A percentile compares a stretch with the other conserved stretches of the same genome.
Conservation (phyloP, 1,284 basidiomycete genomes). For the Phaffia rhodozyma region DNA sequence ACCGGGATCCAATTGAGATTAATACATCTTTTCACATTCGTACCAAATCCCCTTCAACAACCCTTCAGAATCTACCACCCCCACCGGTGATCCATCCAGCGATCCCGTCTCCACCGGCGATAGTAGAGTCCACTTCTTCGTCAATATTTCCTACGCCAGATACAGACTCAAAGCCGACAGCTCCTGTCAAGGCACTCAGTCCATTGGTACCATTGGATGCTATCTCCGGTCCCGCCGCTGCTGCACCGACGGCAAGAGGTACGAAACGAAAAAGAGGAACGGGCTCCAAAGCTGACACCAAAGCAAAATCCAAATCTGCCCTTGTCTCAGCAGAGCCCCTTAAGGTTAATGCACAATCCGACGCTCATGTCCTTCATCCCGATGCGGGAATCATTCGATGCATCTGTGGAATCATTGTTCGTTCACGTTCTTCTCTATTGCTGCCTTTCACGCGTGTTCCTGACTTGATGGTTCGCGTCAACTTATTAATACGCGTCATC, state of each 20-base stretch:
- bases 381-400: constrained; percentile 35
- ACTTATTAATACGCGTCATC: constrained; percentile 60
- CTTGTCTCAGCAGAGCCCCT: not conserved
- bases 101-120: too few relatives aligned
- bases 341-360: not conserved
- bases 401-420: constrained; percentile 32
- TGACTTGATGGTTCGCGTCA: not conserved
- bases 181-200: too few relatives aligned
- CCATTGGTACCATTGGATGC: too few relatives aligned
- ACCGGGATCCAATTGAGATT: too few relatives aligned
- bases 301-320: not conserved
- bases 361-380: constrained; percentile 30
- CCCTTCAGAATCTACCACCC: not conserved
- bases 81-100: not conserved
- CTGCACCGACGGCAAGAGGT: not conserved
- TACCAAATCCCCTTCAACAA: not conserved
- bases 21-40: too few relatives aligned
- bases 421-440: not conserved
- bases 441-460: not conserved
- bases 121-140: too few relatives aligned
- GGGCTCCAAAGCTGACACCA: not conserved
- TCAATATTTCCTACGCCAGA: too few relatives aligned
- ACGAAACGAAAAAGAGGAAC: constrained; percentile 6
- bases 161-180: too few relatives aligned
- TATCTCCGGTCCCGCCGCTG: not conserved